Conservation (phyloP, 371 early-diverging fungal genomes). For the Apophysomyces variabilis region DNA sequence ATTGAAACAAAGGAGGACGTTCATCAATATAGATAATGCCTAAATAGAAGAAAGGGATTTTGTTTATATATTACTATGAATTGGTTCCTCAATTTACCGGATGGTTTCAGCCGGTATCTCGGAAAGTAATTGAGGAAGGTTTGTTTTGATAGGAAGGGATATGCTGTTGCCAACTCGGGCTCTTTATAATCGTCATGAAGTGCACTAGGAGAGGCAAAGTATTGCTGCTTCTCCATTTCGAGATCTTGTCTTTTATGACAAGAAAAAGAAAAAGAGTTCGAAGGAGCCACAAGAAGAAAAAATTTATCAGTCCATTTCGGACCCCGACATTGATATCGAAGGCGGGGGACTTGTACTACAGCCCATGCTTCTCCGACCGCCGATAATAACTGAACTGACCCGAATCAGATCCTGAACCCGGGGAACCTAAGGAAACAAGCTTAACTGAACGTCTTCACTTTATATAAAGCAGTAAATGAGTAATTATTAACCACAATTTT, state of each 20-base stretch:
- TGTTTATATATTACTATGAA: background rate
- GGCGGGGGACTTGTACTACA: too few relatives aligned
- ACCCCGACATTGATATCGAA: background rate
- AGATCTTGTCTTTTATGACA: slow-evolving; percentile 7
- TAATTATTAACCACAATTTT: too few relatives aligned
- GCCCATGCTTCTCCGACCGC: too few relatives aligned
- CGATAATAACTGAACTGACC: too few relatives aligned
- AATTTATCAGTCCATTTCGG: background rate
- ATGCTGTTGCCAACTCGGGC: slow-evolving; percentile 2
- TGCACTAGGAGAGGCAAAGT: background rate
- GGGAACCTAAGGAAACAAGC: too few relatives aligned
- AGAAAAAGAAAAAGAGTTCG: slow-evolving; percentile 2
- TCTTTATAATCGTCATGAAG: slow-evolving; percentile 7
- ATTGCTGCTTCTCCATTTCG: slow-evolving; percentile 5
- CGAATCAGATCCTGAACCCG: too few relatives aligned
- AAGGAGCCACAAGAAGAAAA: background rate
- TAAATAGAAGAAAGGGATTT: background rate
- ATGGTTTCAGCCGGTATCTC: slow-evolving; percentile 31
- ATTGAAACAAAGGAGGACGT: slow-evolving; percentile 43
- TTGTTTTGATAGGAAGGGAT: slow-evolving; percentile 10
- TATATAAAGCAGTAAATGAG: too few relatives aligned
- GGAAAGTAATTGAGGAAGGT: slow-evolving; percentile 34
- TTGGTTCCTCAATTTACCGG: slow-evolving; percentile 8
- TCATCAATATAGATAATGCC: slow-evolving; percentile 54
- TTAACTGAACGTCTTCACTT: too few relatives aligned